Base-by-base conservation (phyloP, 106 monocot genomes). In the Allium sativum region DNA sequence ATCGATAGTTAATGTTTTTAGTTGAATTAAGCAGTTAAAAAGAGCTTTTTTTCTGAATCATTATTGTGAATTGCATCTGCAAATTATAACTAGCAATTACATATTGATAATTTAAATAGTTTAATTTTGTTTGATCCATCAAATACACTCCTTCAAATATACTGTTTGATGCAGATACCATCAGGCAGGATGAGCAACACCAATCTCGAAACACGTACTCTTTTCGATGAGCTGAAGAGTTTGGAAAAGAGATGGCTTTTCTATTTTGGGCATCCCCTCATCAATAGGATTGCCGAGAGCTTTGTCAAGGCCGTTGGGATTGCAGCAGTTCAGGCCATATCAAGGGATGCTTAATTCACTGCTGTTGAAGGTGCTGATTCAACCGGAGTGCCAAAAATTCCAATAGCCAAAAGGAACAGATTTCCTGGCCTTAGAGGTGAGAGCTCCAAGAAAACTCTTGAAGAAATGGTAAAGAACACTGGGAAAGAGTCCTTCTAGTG, bases 251-350 rank as follows among this genome's bases (percentile, higher is more conserved):
- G 82, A 10, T 70, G 77, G 55, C 66, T 85, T 44, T 76, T 88
- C 65, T 88, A 93, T 62, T 61, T 93, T 42, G 93, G 93, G 43
- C 84, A 88, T 64, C 93, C 93, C 9, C 77, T 88, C 51, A 73
- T 93, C 77, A 93, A 88, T 70, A 81, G 88, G 56, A 21, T 93
- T 41, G 85, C 84, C 45, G 82, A 88, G 56, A 80, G 84, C 82
- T 93, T 88, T 72, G 70, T 93, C 61, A 93, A 72, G 79, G 88
- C 88, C 18, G 88, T 88, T 2, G 88, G 93, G 73, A 84, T 93
- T 66, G 88, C 84, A 0, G 88, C 85, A 19, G 40, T 80, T 10
- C 88, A 88, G 77, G 88, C 88, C 18, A 68, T 88, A 18, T 55
- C 88, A 4, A 70, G 88, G 0, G 88, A 93, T 41, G 79, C 73